Evolutionary conservation across 768 basidiomycete genomes (phyloP).

Genomic region (Pleurotus citrinopileatus): DNA sequence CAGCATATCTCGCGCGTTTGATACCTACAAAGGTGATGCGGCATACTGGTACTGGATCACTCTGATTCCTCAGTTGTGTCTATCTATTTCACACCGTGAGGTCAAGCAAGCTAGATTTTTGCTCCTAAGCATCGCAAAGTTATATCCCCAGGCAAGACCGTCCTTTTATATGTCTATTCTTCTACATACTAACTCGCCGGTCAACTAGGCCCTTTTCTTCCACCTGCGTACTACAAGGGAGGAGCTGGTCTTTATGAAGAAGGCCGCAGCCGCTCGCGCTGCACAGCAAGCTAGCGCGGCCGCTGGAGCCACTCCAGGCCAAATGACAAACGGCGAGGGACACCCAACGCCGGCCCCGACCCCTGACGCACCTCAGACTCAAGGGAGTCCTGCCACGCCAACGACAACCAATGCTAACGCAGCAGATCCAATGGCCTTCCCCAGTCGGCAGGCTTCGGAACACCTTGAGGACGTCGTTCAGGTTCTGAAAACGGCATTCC

Average conservation of each 20-base stretch:
- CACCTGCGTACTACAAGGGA: constrained; percentile 83
- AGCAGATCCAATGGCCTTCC: constrained; percentile 26
- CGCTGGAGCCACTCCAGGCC: not conserved
- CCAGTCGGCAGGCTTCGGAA: constrained; percentile 74
- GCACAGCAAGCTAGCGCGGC: constrained; percentile 21
- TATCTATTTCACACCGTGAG: constrained; percentile 88
- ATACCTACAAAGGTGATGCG: constrained; percentile 93
- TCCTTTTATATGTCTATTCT: not conserved
- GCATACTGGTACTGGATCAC: constrained; percentile 99
- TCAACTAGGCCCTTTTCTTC: constrained; percentile 85
- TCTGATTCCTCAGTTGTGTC: constrained; percentile 88
- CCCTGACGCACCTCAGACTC: not conserved
- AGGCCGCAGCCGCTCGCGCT: constrained; percentile 30
- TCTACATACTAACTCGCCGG: not conserved
- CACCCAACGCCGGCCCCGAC: constrained; percentile 14
- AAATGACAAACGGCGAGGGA: constrained; percentile 13
- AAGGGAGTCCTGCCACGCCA: constrained; percentile 8
- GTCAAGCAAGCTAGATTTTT: constrained; percentile 90
- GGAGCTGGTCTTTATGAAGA: constrained; percentile 52
- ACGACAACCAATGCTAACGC: constrained; percentile 9
- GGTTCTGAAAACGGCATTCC: constrained; percentile 93
- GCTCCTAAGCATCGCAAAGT: constrained; percentile 84
- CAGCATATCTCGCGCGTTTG: constrained; percentile 79
- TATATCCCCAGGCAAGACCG: constrained; percentile 85
- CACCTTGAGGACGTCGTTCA: constrained; percentile 92